Percentiles rank a stretch among this genome's conserved stretches.
These are phyloP conservation scores for Aspergillus novofumigatus DNA, from an alignment of 2,329 filamentous ascomycete genomes.

Conservation along the genomic window DNA sequence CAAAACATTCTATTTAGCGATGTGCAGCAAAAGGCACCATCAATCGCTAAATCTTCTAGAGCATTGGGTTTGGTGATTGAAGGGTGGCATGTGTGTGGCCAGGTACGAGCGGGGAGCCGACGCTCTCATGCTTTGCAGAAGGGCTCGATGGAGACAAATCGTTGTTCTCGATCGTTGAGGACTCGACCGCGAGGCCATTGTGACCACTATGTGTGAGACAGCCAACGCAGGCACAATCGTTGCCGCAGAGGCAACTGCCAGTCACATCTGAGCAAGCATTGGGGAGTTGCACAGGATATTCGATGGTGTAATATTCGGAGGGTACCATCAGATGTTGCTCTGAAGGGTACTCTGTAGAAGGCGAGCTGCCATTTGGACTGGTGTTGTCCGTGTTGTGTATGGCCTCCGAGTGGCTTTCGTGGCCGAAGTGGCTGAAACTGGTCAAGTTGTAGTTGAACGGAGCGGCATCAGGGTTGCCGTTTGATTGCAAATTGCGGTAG, in stretches of 20 bases:
- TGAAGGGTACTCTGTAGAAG: conserved; percentile 19
- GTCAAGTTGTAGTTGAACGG: conserved; percentile 18
- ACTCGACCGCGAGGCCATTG: conserved; percentile 39
- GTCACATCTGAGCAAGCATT: conserved; percentile 44
- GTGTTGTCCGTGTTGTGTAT: conserved; percentile 5
- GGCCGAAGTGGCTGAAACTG: conserved; percentile 11
- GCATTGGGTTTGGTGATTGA: conserved; percentile 21
- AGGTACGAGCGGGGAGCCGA: conserved; percentile 14
- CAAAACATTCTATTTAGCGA: background rate
- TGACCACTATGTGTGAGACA: conserved; percentile 52
- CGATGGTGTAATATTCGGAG: conserved; percentile 40
- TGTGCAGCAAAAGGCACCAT: background rate
- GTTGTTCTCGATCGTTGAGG: conserved; percentile 7
- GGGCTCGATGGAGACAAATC: conserved; percentile 1
- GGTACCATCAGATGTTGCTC: conserved; percentile 36
- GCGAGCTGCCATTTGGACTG: conserved; percentile 17
- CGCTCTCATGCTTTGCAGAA: background rate
- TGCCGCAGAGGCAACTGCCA: conserved; percentile 50
- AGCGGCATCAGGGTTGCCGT: conserved; percentile 11
- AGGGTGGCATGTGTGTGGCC: conserved; percentile 15
- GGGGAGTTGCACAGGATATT: conserved; percentile 38
- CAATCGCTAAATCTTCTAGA: conserved; percentile 8
- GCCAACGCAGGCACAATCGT: conserved; percentile 50
- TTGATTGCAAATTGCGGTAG: conserved; percentile 19
- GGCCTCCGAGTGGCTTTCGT: conserved; percentile 12